Conservation (phyloP, 805 yeast genomes). For the Candida endomychidarum region DNA sequence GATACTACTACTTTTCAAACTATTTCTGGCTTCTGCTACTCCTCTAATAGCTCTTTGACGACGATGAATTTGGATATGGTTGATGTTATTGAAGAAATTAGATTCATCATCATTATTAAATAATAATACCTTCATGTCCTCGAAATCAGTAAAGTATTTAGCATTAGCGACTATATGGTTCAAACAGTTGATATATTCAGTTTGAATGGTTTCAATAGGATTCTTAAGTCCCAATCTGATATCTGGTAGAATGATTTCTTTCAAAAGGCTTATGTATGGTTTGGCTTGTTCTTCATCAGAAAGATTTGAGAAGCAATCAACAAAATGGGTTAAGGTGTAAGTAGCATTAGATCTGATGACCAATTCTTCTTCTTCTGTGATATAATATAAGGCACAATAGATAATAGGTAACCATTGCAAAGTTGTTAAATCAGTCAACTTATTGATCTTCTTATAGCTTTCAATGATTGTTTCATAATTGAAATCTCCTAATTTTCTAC, state of each 20-base stretch:
- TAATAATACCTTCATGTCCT: constrained; percentile 65
- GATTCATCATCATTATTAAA: constrained; percentile 72
- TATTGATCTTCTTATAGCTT: constrained; percentile 67
- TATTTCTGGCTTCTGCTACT: constrained; percentile 47
- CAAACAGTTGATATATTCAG: constrained; percentile 68
- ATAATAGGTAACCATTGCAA: constrained; percentile 80
- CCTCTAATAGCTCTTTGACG: constrained; percentile 81
- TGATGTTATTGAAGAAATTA: constrained; percentile 72
- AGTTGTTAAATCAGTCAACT: constrained; percentile 47
- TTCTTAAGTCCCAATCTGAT: constrained; percentile 66
- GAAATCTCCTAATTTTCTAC: constrained; percentile 61
- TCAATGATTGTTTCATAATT: constrained; percentile 75
- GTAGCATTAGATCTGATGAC: constrained; percentile 79
- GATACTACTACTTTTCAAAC: constrained; percentile 56
- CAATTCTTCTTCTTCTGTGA: constrained; percentile 76
- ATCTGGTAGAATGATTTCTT: constrained; percentile 59
- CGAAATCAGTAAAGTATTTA: constrained; percentile 46
- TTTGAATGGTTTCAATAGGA: constrained; percentile 56
- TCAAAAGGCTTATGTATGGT: constrained; percentile 43
- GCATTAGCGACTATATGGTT: constrained; percentile 58
- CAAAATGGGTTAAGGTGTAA: constrained; percentile 57
- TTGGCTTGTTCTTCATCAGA: constrained; percentile 23
- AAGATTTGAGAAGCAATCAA: constrained; percentile 51
- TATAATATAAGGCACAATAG: constrained; percentile 63
- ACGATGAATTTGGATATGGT: constrained; percentile 81